Base-by-base conservation (phyloP, 1,284 basidiomycete genomes). In the Malassezia yamatoensis region DNA sequence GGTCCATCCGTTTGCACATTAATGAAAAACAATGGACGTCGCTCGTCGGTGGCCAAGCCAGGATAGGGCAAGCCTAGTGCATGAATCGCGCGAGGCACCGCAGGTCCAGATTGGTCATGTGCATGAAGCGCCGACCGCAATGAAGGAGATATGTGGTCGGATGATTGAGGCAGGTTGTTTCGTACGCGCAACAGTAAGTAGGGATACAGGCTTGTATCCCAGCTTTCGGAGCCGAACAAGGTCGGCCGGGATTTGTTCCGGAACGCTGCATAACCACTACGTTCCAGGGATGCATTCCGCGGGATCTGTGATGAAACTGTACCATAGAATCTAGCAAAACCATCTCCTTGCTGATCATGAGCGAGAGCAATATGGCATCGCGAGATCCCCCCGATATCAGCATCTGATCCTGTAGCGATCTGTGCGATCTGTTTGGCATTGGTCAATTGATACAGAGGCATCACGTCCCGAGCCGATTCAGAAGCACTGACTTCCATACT, bases 331-430 rank as follows among this genome's bases (percentile, higher is more conserved):
- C 75, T 65, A 5, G 65, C 74, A 43, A 50, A 50, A 5, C 32
- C 13, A 5, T 21, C 10, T 2, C 50, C 54, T 10, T 16, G 20
- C 7, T 54, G 55, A 20, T 62, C 63, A 21, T 65, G 37, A 50
- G 65, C 62, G 11, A 65, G 53, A 0, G 43, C 62, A 24, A 75
- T 56, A 2, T 61, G 45, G 53, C 65, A 65, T 73, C 83, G 83
- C 3, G 87, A 88, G n/a, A 81, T 81, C 1, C 90, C 90, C 1
- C 89, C 89, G 49, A 90, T 83, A 74, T 91, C 89, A 3, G 80
- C 80, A 74, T 91, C 88, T 65, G 84, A 86, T 3, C 88, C 88
- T 0, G 81, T 82, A 0, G 83, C 85, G 60, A 83, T 83, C 42
- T 65, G 56, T 6, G 58, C 44, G 37, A 70, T 54, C 41, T 70